Conservation (phyloP, 2,329 filamentous ascomycete genomes). For the Helotiales sp. region DNA sequence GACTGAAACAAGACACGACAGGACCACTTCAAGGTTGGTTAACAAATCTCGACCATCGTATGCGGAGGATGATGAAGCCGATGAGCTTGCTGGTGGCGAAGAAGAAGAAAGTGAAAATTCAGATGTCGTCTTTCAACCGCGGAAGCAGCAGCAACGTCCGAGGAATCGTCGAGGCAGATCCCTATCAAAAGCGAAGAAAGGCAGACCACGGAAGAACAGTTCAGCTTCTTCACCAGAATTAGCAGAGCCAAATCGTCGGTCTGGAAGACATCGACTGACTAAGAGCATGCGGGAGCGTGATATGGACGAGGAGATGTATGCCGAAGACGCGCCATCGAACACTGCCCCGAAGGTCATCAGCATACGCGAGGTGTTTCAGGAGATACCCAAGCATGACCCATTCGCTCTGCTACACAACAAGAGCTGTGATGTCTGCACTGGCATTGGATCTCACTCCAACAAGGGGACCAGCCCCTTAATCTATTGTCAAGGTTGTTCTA, state of each 20-base stretch:
- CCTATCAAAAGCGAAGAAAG: slow-evolving; percentile 9
- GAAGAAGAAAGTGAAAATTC: slow-evolving; percentile 44
- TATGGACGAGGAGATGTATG: slow-evolving; percentile 52
- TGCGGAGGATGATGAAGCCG: slow-evolving; percentile 20
- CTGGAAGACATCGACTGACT: slow-evolving; percentile 34
- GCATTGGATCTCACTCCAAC: slow-evolving; percentile 50
- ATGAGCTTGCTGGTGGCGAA: slow-evolving; percentile 26
- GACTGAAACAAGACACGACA: neutral
- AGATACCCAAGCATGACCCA: slow-evolving; percentile 56
- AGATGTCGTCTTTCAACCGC: slow-evolving; percentile 48
- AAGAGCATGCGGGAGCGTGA: slow-evolving; percentile 46
- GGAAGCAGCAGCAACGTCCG: slow-evolving; percentile 33
- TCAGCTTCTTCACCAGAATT: slow-evolving; percentile 22
- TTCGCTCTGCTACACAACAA: slow-evolving; percentile 72
- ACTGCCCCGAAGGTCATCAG: slow-evolving; percentile 57
- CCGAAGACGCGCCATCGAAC: slow-evolving; percentile 46
- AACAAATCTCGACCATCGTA: slow-evolving; percentile 1
- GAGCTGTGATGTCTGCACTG: slow-evolving; percentile 70
- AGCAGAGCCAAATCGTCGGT: slow-evolving; percentile 33
- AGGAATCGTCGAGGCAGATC: slow-evolving; percentile 7
- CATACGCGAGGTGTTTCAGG: slow-evolving; percentile 73
- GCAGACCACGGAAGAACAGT: slow-evolving; percentile 12
- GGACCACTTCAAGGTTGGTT: slow-evolving; percentile 5
- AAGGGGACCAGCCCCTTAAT: slow-evolving; percentile 67
- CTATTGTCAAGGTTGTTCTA: slow-evolving; percentile 87